Evolutionary conservation across 2,329 filamentous ascomycete genomes (phyloP).

Genomic region (Westerdykella sp.): DNA sequence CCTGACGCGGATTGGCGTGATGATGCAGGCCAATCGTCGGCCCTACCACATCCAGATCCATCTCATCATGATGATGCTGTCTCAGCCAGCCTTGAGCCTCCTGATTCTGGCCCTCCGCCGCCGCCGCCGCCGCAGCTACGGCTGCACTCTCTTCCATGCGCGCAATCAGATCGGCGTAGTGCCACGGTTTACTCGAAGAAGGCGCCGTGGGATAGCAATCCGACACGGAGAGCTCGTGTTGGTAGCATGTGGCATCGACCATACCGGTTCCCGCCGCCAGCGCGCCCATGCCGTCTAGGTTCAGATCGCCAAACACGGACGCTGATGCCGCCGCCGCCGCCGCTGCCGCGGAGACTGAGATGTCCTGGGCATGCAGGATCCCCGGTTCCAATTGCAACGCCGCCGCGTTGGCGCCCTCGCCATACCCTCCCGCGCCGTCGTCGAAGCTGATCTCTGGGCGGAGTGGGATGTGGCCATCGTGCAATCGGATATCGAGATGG

Average conservation of each 20-base stretch:
- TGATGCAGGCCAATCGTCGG: not conserved
- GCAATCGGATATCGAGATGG: slow-evolving; percentile 27
- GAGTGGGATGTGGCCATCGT: slow-evolving; percentile 21
- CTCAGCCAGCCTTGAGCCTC: no score
- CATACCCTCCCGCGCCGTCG: slow-evolving; percentile 11
- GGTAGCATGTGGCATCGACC: no score
- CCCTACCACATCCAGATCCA: not conserved
- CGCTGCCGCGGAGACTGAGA: no score
- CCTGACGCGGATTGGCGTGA: not conserved
- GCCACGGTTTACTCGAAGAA: slow-evolving; percentile 7
- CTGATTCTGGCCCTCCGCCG: no score
- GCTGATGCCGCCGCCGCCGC: slow-evolving; percentile 1
- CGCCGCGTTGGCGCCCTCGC: not conserved
- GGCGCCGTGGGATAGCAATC: slow-evolving; percentile 20
- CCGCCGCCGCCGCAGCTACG: no score
- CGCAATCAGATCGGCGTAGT: slow-evolving; percentile 15
- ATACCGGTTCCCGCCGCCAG: not conserved
- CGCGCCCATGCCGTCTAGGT: slow-evolving; percentile 10
- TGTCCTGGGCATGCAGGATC: not conserved
- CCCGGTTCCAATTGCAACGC: not conserved
- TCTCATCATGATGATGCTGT: not conserved
- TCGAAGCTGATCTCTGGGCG: slow-evolving; percentile 27
- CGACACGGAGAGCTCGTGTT: slow-evolving; percentile 4
- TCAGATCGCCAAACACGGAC: not conserved
- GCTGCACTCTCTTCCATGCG: slow-evolving; percentile 11